These are phyloP conservation scores for Peribolospora kevripleyi DNA, from an alignment of 768 basidiomycete species.

Conservation along the genomic window DNA sequence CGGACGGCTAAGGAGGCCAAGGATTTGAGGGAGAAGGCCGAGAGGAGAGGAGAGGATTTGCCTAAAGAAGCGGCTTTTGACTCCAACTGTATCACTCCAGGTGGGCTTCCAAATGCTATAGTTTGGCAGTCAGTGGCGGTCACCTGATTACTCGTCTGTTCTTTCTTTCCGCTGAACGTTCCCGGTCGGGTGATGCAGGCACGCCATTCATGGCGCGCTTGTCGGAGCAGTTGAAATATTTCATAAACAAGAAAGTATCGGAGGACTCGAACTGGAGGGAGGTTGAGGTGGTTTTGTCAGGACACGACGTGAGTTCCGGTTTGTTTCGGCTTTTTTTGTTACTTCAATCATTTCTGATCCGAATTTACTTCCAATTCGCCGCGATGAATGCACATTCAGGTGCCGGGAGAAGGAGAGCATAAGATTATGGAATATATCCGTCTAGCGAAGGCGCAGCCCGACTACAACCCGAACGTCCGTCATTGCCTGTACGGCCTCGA, in stretches of 20 bases:
- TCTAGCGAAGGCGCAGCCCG: conserved; percentile 72
- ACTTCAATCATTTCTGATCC: background rate
- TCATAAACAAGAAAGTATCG: conserved; percentile 89
- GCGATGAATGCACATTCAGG: conserved; percentile 5
- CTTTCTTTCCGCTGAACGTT: background rate
- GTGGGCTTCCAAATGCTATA: conserved; percentile 24
- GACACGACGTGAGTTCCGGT: conserved; percentile 44
- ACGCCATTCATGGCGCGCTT: conserved; percentile 85
- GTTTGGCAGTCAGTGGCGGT: background rate
- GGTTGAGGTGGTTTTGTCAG: conserved; percentile 76
- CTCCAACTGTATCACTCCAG: conserved; percentile 95
- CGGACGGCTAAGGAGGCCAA: conserved; percentile 78
- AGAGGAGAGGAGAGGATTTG: conserved; percentile 64
- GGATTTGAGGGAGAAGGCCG: conserved; percentile 65
- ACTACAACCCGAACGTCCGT: conserved; percentile 86
- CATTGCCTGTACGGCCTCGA: conserved; percentile 97
- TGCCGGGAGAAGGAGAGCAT: conserved; percentile 97
- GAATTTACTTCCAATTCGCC: background rate
- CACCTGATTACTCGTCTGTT: background rate
- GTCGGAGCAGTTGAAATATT: conserved; percentile 81
- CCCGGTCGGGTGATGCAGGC: conserved; percentile 25
- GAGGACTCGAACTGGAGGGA: conserved; percentile 91
- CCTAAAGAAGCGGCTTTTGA: conserved; percentile 92
- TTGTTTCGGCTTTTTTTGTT: background rate
- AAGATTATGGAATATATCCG: conserved; percentile 99